A percentile compares a stretch with the other conserved stretches of the same genome.
phyloP scores from a whole-genome alignment of 2,329 filamentous ascomycete genomes.

The Zalaria sp. region DNA sequence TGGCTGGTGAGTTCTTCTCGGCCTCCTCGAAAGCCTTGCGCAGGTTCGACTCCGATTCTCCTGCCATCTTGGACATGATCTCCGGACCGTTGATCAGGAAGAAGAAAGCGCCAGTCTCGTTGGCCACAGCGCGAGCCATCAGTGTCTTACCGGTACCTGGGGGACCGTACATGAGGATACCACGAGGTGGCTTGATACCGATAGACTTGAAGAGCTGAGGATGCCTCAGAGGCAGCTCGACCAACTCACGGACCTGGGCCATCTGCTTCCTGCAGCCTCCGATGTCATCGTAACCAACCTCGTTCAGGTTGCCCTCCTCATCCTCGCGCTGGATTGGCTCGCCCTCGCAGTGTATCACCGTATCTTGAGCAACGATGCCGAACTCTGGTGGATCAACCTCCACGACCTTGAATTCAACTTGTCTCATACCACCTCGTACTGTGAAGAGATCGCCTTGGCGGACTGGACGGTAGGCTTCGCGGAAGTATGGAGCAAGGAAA shows the following conservation, averaged over 20 bases:
- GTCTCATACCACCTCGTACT: slow-evolving; percentile 92
- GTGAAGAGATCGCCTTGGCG: slow-evolving; percentile 97
- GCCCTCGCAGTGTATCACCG: slow-evolving; percentile 96
- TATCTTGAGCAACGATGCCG: slow-evolving; percentile 96
- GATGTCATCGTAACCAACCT: slow-evolving; percentile 98
- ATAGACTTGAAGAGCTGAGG: slow-evolving; percentile 99
- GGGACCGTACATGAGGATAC: slow-evolving; percentile 86
- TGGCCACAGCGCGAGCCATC: slow-evolving; percentile 96
- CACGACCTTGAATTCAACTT: slow-evolving; percentile 99
- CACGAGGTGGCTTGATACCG: slow-evolving; percentile 97
- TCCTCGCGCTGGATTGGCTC: slow-evolving; percentile 95
- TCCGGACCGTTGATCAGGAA: slow-evolving; percentile 99
- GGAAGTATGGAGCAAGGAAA: slow-evolving; percentile 98
- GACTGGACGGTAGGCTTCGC: slow-evolving; percentile 93
- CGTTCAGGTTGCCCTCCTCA: slow-evolving; percentile 97
- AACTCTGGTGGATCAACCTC: slow-evolving; percentile 98
- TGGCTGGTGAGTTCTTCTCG: slow-evolving; percentile 97
- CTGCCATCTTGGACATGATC: slow-evolving; percentile 99
- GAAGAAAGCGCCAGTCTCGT: slow-evolving; percentile 98
- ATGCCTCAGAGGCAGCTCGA: slow-evolving; percentile 90
- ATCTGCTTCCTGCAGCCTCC: slow-evolving; percentile 99
- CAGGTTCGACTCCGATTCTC: slow-evolving; percentile 96
- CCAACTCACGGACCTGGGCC: slow-evolving; percentile 98
- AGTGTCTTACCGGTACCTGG: slow-evolving; percentile 99
- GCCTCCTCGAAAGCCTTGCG: slow-evolving; percentile 99